Evolutionary conservation across 371 early-diverging fungal species (phyloP), one percentile per base, ranked within the genome.

Genomic region (Phascolomyces articulosus): DNA sequence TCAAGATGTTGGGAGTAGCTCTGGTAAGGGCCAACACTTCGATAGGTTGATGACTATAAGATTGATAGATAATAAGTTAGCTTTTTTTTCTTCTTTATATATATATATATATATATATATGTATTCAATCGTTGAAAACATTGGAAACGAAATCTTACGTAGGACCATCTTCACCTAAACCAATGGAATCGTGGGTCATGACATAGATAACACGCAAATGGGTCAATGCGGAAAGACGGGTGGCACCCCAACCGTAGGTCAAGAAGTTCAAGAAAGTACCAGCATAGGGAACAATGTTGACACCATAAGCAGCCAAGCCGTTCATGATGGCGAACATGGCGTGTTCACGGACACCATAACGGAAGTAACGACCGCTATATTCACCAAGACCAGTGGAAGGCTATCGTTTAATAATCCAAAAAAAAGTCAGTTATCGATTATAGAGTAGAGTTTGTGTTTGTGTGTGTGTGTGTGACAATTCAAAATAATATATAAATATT

Each of bases 101-200:
- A n/a, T n/a, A n/a, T n/a, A n/a, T n/a, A n/a, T n/a, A n/a, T n/a
- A n/a, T n/a, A n/a, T n/a, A n/a, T n/a, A n/a, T n/a, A n/a, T n/a
- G n/a, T n/a, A n/a, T n/a, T n/a, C n/a, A n/a, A n/a, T n/a, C n/a
- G n/a, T n/a, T n/a, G n/a, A n/a, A n/a, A n/a, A n/a, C n/a, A n/a
- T n/a, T n/a, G n/a, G n/a, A n/a, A n/a, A n/a, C n/a, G n/a, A n/a
- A n/a, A n/a, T n/a, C n/a, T n/a, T n/a, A n/a, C n/a, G 99, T 99
- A 34, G 99, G 99, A 13, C 99, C 99, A 80, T 99, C 99, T 80
- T 99, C 99, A 71, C 94, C 94, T 51, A 98, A 87, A 67, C 98
- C 99, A 67, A 99, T 98, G n/a, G 99, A 98, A 85, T 99, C 99
- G 87, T 99, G 99, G 63, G 99, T 99, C 94, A 98, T 94, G 69